phyloP scores from a whole-genome alignment of 163 green algal genomes.

The Scenedesmus sp. region DNA sequence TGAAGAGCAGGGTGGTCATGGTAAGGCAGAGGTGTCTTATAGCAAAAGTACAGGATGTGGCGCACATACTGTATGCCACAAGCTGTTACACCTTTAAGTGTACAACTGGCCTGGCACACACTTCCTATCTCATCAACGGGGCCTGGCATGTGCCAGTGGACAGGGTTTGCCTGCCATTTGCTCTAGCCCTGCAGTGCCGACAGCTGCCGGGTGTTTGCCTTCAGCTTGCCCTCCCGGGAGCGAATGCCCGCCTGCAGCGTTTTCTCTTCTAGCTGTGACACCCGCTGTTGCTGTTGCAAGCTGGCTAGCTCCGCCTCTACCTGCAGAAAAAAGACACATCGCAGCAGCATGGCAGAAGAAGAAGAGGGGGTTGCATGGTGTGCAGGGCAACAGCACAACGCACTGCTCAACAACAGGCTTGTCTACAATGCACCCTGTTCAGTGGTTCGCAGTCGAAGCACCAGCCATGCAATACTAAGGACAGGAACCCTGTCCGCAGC shows the following conservation, averaged over 20 bases:
- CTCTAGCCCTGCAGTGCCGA: constrained; percentile 19
- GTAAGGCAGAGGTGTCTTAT: too few species aligned
- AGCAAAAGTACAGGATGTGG: too few species aligned
- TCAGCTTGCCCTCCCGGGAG: not conserved
- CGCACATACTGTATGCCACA: too few species aligned
- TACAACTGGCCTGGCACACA: not conserved
- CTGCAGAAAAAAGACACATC: not conserved
- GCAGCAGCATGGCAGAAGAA: not conserved
- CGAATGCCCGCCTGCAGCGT: constrained; percentile 24
- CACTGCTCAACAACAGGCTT: not conserved
- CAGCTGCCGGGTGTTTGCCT: constrained; percentile 1
- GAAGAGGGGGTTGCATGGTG: too few species aligned
- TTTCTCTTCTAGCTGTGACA: constrained; percentile 27
- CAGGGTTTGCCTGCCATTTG: not conserved
- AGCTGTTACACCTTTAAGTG: too few species aligned
- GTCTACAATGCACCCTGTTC: not conserved
- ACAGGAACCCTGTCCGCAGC: not conserved
- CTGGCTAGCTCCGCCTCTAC: constrained; percentile 21
- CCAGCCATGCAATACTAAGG: not conserved
- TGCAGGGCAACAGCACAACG: too few species aligned
- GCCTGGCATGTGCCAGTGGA: too few species aligned
- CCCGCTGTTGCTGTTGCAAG: constrained; percentile 45
- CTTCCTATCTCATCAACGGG: too few species aligned
- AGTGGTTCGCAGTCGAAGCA: not conserved
- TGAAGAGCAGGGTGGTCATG: not conserved